Evolutionary conservation across 345 rosid species (phyloP).

Genomic region (Syzygium aromaticum): DNA sequence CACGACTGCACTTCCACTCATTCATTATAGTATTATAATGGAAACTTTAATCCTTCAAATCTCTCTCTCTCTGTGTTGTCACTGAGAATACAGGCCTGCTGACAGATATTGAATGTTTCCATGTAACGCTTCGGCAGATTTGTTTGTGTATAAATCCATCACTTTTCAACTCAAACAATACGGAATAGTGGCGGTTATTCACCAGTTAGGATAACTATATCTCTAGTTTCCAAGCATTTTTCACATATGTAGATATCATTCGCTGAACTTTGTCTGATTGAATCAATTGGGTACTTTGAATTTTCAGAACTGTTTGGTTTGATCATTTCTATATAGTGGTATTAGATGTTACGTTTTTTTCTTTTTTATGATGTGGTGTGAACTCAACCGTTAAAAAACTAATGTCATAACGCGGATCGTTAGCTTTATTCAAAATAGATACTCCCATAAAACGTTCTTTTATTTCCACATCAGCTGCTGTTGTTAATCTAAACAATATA

Average conservation of each 20-base stretch:
- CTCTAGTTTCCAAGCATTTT: no score
- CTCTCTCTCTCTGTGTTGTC: no score
- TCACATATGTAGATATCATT: not conserved
- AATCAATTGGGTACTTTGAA: not conserved
- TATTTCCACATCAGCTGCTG: not conserved
- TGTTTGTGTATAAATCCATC: no score
- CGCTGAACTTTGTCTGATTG: not conserved
- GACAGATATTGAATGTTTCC: no score
- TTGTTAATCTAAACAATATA: not conserved
- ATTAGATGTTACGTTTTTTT: not conserved
- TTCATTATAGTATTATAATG: no score
- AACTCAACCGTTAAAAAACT: not conserved
- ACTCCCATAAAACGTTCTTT: not conserved
- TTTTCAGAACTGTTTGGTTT: not conserved
- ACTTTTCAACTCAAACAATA: not conserved
- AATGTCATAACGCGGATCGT: not conserved
- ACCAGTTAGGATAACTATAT: not conserved
- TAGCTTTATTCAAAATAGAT: not conserved
- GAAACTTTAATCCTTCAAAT: no score
- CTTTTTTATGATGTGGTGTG: not conserved
- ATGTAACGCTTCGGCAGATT: no score
- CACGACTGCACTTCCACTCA: no score
- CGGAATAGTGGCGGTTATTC: not conserved
- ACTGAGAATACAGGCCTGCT: no score
- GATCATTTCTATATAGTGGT: not conserved